phyloP scores from a whole-genome alignment of 192 early-diverging fungal genomes.

The Coemansia sp. region DNA sequence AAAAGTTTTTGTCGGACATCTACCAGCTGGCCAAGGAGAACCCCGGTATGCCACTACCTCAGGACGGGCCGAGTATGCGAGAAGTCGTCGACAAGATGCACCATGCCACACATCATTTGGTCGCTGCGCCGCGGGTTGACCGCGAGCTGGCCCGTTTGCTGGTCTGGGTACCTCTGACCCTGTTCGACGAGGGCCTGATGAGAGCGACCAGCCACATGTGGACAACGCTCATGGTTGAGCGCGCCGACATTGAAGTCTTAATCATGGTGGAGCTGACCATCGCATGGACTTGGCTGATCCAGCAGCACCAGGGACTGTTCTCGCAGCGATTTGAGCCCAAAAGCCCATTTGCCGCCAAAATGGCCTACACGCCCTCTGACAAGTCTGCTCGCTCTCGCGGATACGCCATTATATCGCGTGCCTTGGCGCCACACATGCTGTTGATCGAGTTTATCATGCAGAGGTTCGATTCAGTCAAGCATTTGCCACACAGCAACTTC shows the following conservation, averaged over 20 bases:
- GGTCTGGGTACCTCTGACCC: constrained; percentile 80
- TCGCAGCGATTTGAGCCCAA: constrained; percentile 54
- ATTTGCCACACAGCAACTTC: constrained; percentile 63
- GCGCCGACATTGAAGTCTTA: constrained; percentile 67
- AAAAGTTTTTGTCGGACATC: constrained; percentile 28
- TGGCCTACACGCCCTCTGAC: constrained; percentile 91
- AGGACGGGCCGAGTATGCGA: constrained; percentile 10
- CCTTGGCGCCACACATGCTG: constrained; percentile 72
- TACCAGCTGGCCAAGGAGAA: constrained; percentile 27
- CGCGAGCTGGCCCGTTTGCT: constrained; percentile 73
- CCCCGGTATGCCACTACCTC: constrained; percentile 25
- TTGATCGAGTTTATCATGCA: constrained; percentile 86
- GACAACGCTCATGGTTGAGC: constrained; percentile 83
- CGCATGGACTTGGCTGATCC: constrained; percentile 80
- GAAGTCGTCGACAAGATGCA: constrained; percentile 22
- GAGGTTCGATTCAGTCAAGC: constrained; percentile 80
- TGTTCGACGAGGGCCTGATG: constrained; percentile 78
- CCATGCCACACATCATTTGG: constrained; percentile 30
- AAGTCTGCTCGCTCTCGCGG: constrained; percentile 68
- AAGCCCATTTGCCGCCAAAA: constrained; percentile 85
- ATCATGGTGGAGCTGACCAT: constrained; percentile 83
- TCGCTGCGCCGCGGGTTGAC: constrained; percentile 20
- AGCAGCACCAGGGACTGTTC: constrained; percentile 81
- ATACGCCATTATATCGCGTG: constrained; percentile 58
- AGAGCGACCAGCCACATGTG: constrained; percentile 84